Evolutionary conservation across 495 filamentous ascomycete genomes (phyloP).

Genomic region (Podospora anserina): DNA sequence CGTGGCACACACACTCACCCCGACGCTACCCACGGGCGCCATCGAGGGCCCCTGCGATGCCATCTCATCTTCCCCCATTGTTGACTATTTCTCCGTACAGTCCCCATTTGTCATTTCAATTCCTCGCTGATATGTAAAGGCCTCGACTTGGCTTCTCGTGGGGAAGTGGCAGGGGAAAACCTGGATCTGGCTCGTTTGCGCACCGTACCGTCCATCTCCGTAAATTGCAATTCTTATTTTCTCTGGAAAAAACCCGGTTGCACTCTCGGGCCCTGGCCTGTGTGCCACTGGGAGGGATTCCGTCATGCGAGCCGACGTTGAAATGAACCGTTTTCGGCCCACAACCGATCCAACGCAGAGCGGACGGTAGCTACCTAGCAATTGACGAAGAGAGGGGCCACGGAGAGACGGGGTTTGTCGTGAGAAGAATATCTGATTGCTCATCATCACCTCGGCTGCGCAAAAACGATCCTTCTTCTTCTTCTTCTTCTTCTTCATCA

Average conservation of each 20-base stretch:
- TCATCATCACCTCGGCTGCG: not conserved
- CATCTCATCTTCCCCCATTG: not conserved
- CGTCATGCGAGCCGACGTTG: slow-evolving; percentile 1
- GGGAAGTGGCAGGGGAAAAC: not conserved
- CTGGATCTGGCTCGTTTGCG: not conserved
- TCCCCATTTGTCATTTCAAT: not conserved
- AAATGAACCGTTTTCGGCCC: not conserved
- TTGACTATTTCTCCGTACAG: not conserved
- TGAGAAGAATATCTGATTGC: not conserved
- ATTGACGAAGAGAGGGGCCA: not conserved
- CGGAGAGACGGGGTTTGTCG: not conserved
- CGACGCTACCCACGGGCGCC: slow-evolving; percentile 7
- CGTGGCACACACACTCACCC: slow-evolving; percentile 5
- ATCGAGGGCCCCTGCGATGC: not conserved
- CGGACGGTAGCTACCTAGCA: not conserved
- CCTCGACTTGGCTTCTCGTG: not conserved
- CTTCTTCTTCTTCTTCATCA: not conserved
- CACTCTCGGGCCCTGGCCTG: not conserved
- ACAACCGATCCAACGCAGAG: slow-evolving; percentile 8
- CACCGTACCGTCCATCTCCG: not conserved
- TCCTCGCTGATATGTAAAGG: not conserved
- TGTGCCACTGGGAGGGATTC: not conserved
- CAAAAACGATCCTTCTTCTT: not conserved
- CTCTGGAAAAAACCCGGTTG: not conserved
- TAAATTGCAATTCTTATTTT: not conserved